Evolutionary conservation across 2,329 filamentous ascomycete genomes (phyloP).

Genomic region (Monilinia aucupariae): DNA sequence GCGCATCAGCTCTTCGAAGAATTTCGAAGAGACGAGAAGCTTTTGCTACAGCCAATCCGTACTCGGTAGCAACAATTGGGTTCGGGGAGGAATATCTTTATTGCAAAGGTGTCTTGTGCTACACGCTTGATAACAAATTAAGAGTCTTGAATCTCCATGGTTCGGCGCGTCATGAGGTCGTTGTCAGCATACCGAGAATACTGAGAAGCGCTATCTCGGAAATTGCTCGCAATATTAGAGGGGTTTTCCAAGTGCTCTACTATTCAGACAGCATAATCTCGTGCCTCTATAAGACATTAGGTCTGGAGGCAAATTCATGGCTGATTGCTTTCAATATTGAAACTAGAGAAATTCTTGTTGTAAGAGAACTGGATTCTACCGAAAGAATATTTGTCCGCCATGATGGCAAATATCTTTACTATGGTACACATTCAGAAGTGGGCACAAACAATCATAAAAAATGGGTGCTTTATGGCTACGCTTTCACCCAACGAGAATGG

Average conservation of each 20-base stretch:
- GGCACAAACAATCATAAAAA: conserved; percentile 51
- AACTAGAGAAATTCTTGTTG: conserved; percentile 40
- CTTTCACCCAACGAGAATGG: conserved; percentile 41
- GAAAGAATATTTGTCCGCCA: conserved; percentile 64
- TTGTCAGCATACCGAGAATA: conserved; percentile 47
- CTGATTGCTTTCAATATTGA: conserved; percentile 48
- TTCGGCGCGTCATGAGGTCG: conserved; percentile 46
- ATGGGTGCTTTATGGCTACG: conserved; percentile 56
- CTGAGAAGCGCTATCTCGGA: conserved; percentile 37
- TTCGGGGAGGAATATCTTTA: conserved; percentile 58
- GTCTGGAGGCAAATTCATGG: conserved; percentile 41
- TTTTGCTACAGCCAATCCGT: conserved; percentile 56
- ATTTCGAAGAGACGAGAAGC: conserved; percentile 57
- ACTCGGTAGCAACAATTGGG: conserved; percentile 53
- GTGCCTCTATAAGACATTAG: conserved; percentile 48
- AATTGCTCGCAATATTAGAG: conserved; percentile 37
- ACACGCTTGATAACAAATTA: conserved; percentile 49
- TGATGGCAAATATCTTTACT: conserved; percentile 55
- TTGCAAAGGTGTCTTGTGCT: conserved; percentile 58
- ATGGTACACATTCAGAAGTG: conserved; percentile 55
- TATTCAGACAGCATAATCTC: conserved; percentile 53
- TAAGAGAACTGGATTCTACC: conserved; percentile 41
- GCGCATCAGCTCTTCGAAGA: conserved; percentile 51
- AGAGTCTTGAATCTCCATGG: conserved; percentile 54
- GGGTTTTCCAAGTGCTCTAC: conserved; percentile 51